Base-by-base conservation (phyloP, 2,329 filamentous ascomycete species). In the Neofusicoccum laricinum region DNA sequence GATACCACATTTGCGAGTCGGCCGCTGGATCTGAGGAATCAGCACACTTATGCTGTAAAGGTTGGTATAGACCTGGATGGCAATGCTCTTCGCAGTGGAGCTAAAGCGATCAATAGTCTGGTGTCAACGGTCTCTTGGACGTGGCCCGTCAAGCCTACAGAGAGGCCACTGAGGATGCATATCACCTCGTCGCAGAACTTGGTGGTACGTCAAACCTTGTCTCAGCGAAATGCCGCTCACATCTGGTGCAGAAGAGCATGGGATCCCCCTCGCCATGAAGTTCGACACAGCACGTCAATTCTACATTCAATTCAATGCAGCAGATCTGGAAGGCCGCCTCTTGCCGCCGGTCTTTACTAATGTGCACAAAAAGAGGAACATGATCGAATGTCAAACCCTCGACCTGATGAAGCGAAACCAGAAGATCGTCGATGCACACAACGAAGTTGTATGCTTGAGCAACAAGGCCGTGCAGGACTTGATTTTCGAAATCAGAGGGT, bases 141-240 rank as follows among this genome's bases (percentile, higher is more conserved):
- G 90, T 97, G 41, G 91, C 92, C 38, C 86, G 93, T 4, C 90
- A 93, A 71, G 92, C 92, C 0, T 97, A 95, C 78, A 96, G 95
- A 70, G 94, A 98, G 74, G 87, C 90, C 1, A 95, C 89, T 4
- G 86, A 90, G 55, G 92, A 97, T 74, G 86, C 92, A 3, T 85
- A 90, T 68, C 83, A 89, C 59, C 86, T 94, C 73, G 82, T 94
- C 2, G 82, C 86, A 21, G 83, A 87, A 15, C 76, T 97, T 11
- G 86, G 86, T 67, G 82, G 91, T 90, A 75, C 64, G 79, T 67
- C 34, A 19, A 6, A 3, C n/a, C 21, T 45, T 8, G 5, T 12
- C 5, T 19, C 8, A 12, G 25, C 36, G 10, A 17, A n/a, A 15
- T 36, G 6, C 59, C 14, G 11, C 19, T 55, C 49, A 64, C 70